Percentiles rank a stretch among this genome's conserved stretches.
Evolutionary conservation across 2,329 filamentous ascomycete genomes (phyloP).

Genomic region (Ophiostoma sp.): DNA sequence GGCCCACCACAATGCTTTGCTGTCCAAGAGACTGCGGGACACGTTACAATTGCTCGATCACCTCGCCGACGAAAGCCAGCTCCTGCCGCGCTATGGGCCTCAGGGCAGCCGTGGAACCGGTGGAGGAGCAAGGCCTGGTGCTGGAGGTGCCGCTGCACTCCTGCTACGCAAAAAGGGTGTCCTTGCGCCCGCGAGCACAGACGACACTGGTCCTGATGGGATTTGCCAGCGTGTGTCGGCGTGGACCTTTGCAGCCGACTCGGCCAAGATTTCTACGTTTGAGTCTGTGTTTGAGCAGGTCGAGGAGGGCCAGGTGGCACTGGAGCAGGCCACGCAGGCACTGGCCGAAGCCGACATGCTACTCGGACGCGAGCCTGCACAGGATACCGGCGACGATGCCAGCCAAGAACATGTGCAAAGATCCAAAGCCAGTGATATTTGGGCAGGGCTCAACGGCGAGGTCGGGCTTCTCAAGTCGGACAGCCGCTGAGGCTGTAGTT

Average conservation of each 20-base stretch:
- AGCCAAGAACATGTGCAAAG: slow-evolving; percentile 26
- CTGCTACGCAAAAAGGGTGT: slow-evolving; percentile 36
- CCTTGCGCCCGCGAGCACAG: slow-evolving; percentile 34
- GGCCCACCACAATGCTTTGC: slow-evolving; percentile 47
- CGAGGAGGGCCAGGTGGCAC: slow-evolving; percentile 52
- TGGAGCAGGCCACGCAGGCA: slow-evolving; percentile 48
- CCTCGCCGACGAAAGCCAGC: slow-evolving; percentile 57
- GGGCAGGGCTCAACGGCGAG: slow-evolving; percentile 49
- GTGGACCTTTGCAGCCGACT: slow-evolving; percentile 57
- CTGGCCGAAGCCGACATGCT: slow-evolving; percentile 48
- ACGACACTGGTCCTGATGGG: slow-evolving; percentile 40
- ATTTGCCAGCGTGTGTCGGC: slow-evolving; percentile 43
- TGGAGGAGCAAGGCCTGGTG: background rate
- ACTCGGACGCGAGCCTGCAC: slow-evolving; percentile 33
- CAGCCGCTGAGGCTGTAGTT: background rate
- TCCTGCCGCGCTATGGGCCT: slow-evolving; percentile 50
- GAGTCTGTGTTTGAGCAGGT: slow-evolving; percentile 56
- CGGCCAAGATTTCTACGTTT: slow-evolving; percentile 54
- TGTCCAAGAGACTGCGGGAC: slow-evolving; percentile 50
- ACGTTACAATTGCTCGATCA: slow-evolving; percentile 47
- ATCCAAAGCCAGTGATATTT: slow-evolving; percentile 38
- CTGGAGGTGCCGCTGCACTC: slow-evolving; percentile 8
- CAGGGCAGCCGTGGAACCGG: slow-evolving; percentile 29
- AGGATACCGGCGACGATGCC: slow-evolving; percentile 22
- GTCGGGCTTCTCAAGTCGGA: slow-evolving; percentile 47